Percentiles rank a stretch among this genome's conserved stretches.
Conservation (phyloP, 2,329 filamentous ascomycete genomes). For the Massarina eburnea region DNA sequence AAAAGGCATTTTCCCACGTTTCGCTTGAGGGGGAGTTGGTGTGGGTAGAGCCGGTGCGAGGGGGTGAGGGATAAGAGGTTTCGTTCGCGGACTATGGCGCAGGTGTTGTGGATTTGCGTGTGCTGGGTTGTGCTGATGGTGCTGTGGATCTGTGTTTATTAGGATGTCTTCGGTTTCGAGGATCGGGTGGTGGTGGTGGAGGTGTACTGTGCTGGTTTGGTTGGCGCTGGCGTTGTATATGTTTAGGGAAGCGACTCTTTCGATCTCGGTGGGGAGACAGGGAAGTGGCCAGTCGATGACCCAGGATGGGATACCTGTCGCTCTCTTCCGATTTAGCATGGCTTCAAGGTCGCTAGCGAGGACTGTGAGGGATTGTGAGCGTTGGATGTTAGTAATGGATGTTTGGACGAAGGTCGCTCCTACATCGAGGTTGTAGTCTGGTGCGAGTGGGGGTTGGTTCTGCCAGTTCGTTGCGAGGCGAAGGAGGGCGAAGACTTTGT, state of each 20-base stretch:
- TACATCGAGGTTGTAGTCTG: slow-evolving; percentile 9
- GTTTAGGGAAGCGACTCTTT: slow-evolving; percentile 14
- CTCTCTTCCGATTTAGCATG: slow-evolving; percentile 14
- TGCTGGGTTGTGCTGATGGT: slow-evolving; percentile 18
- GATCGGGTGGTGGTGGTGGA: slow-evolving; percentile 6
- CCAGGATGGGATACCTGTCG: slow-evolving; percentile 18
- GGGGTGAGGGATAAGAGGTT: slow-evolving; percentile 7
- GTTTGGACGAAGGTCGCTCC: slow-evolving; percentile 9
- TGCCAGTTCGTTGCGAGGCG: slow-evolving; percentile 20
- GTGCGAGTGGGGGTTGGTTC: slow-evolving; percentile 7
- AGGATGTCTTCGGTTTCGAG: slow-evolving; percentile 14
- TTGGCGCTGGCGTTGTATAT: slow-evolving; percentile 16
- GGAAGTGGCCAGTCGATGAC: slow-evolving; percentile 25
- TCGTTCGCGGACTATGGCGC: slow-evolving; percentile 16
- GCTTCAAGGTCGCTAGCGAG: slow-evolving; percentile 20
- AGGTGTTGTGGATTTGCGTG: slow-evolving; percentile 21
- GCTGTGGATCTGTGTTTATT: slow-evolving; percentile 11
- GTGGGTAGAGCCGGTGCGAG: neutral
- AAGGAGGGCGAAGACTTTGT: slow-evolving; percentile 22
- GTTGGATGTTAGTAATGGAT: slow-evolving; percentile 9
- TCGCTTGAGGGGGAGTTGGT: slow-evolving; percentile 12
- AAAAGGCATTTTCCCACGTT: slow-evolving; percentile 18
- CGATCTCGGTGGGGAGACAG: slow-evolving; percentile 15
- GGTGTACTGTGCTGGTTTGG: slow-evolving; percentile 3
- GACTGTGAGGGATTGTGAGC: slow-evolving; percentile 11